Base-by-base conservation (phyloP, 192 early-diverging fungal genomes). In the Backusella tarrabulga region DNA sequence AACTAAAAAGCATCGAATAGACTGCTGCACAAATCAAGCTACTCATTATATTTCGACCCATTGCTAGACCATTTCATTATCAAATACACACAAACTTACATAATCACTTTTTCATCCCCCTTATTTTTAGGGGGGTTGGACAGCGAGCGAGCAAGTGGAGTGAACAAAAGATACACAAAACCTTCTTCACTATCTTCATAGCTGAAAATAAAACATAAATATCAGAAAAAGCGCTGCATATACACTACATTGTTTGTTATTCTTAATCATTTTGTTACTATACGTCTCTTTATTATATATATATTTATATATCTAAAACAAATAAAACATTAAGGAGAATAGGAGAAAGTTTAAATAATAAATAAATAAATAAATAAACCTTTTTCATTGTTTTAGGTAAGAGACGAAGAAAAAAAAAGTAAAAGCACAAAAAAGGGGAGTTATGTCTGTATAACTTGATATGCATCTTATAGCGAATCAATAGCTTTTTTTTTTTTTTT, bases 131-230 rank as follows among this genome's bases (percentile, higher is more conserved):
- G 46, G 42, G 42, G 15, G 42, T 44, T 44, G 42, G 14, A 44
- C 15, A 44, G 32, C 32, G 42, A 44, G 42, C 1, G 42, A 14
- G 52, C 5, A n/a, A 54, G 1, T 8, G 54, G 29, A 23, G 2
- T 29, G 23, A 63, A 63, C 9, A 4, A 63, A 63, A 29, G 23
- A 29, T 29, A 29, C 19, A 26, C 26, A 8, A 7, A 21, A 54
- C 17, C 3, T n/a, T 56, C n/a, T 8, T 63, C 56, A 63, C 14
- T 63, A 63, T 63, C 56, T 63, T 63, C 11, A 29, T 29, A 63
- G 56, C 56, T 63, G 56, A 63, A 63, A 63, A 63, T 63, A 63
- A 63, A 63, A 63, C 56, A 63, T 63, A 63, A 63, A 63, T 63
- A 63, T 63, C 56, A 63, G 26, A 63, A 63, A 63, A 63, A 63